Base-by-base conservation (phyloP, 2,329 filamentous ascomycete genomes). In the Monilinia fructicola region DNA sequence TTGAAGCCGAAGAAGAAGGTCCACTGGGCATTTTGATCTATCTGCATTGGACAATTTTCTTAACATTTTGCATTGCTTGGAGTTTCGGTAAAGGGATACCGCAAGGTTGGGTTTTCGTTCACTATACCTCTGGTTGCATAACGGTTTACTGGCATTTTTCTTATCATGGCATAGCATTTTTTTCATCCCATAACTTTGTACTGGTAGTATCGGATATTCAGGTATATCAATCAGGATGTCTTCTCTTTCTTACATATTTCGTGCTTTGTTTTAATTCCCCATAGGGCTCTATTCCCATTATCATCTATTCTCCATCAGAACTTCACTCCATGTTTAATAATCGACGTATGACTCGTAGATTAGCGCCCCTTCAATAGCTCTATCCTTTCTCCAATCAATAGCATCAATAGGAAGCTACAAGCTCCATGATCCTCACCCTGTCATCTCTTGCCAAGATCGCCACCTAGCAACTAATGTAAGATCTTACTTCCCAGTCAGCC, bases 1-100 rank as follows among this genome's bases (percentile, higher is more conserved):
- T 53, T 64, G 59, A 75, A 72, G 63, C 54, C 65, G 53, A 76
- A 75, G 72, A 76, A 76, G 71, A 72, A 68, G 56, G 74, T 76
- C 54, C 74, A 76, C 67, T 76, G 74, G 74, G 73, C 71, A 10
- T 35, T 71, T 38, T 75, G 54, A 73, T 28, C 9, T 11, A 42
- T 23, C 12, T 58, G 71, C 71, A 9, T 44, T 70, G 56, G 71
- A 46, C 44, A 50, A 14, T 42, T 53, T 62, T 54, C 46, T n/a
- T 61, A 48, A 6, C n/a, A 60, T 40, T 66, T 69, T 65, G 68
- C 68, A 69, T 68, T 69, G 68, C 56, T 54, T 59, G 68, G 66
- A 69, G 68, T 68, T 66, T 59, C 38, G 58, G 50, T 50, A 50
- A 60, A 63, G 35, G 60, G 21, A 61, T 42, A 42, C 60, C 60